Evolutionary conservation across 192 early-diverging fungal species (phyloP).

Genomic region (Rhizoclosmatium globosum): DNA sequence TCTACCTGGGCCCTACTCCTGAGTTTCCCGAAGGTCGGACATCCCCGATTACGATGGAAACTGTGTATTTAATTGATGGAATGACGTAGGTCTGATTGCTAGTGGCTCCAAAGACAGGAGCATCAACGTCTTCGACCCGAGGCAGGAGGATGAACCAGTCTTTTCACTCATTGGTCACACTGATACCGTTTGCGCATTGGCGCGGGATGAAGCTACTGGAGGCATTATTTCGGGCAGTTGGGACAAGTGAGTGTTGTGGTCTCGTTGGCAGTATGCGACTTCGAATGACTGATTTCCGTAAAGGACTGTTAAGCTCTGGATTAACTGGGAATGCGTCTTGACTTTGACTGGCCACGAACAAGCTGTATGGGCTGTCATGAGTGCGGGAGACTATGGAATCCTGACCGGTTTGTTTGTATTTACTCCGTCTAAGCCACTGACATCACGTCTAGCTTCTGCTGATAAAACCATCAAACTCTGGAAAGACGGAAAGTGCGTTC

Average conservation of each 20-base stretch:
- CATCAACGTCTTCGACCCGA: slow-evolving; percentile 79
- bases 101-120: slow-evolving; percentile 85
- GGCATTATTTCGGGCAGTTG: slow-evolving; percentile 94
- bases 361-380: slow-evolving; percentile 94
- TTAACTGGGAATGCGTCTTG: slow-evolving; percentile 72
- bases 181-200: slow-evolving; percentile 87
- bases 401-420: slow-evolving; percentile 71
- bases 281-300: not conserved
- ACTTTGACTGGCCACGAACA: slow-evolving; percentile 80
- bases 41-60: not conserved
- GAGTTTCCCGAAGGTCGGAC: slow-evolving; percentile 69
- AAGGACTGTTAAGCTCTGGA: slow-evolving; percentile 92
- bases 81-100: slow-evolving; percentile 76
- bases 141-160: slow-evolving; percentile 60
- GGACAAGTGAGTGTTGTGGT: slow-evolving; percentile 78
- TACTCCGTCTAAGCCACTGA: not conserved
- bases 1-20: slow-evolving; percentile 60
- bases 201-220: slow-evolving; percentile 48
- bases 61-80: not conserved
- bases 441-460: slow-evolving; percentile 74
- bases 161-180: slow-evolving; percentile 81
- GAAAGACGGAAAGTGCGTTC: slow-evolving; percentile 67
- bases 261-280: not conserved
- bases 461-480: slow-evolving; percentile 92
- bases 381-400: slow-evolving; percentile 70